phyloP scores from a whole-genome alignment of 2,329 filamentous ascomycete species.

The Xylaria multiplex region DNA sequence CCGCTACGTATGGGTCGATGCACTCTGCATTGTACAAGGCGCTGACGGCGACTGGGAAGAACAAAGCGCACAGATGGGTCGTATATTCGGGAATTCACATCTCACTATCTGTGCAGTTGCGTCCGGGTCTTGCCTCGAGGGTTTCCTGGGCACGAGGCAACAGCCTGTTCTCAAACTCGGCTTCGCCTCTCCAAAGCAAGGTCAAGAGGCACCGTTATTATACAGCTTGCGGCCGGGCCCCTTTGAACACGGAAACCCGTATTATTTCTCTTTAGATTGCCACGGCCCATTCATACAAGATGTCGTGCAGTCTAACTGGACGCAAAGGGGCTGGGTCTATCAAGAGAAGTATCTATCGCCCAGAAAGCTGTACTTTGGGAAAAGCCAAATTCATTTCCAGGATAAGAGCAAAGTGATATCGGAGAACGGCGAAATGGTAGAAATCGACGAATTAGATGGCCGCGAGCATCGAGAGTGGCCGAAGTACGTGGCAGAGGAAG shows the following conservation, averaged over 20 bases:
- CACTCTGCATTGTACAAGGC: neutral
- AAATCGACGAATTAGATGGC: too few relatives aligned
- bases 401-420: too few relatives aligned
- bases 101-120: neutral
- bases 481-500: too few relatives aligned
- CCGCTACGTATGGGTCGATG: neutral
- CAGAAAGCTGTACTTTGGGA: neutral
- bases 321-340: neutral
- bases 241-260: neutral
- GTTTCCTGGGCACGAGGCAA: neutral
- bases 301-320: neutral
- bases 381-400: too few relatives aligned
- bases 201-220: neutral
- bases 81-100: neutral
- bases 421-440: too few relatives aligned
- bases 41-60: neutral
- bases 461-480: too few relatives aligned
- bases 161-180: neutral
- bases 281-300: too few relatives aligned
- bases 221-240: neutral
- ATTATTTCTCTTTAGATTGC: neutral
- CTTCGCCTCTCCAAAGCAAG: constrained; percentile 1
- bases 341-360: neutral
- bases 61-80: neutral
- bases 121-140: neutral